Evolutionary conservation across 768 basidiomycete genomes (phyloP).

Genomic region (Termitomyces sp.): DNA sequence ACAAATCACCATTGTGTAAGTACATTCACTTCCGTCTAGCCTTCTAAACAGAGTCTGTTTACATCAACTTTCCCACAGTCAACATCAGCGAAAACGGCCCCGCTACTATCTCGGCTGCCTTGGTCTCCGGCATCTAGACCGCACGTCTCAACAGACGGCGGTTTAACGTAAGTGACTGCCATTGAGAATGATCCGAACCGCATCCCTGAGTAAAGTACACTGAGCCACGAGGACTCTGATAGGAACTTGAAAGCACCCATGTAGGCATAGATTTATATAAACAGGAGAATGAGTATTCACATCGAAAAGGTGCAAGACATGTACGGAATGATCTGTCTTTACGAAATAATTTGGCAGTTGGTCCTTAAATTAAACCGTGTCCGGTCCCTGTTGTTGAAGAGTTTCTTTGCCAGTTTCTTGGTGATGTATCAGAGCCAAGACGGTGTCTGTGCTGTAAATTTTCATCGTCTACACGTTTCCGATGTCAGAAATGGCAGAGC

Average conservation of each 20-base stretch:
- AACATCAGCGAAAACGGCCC: too few species aligned
- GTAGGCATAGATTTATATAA: conserved; percentile 2
- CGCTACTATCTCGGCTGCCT: too few species aligned
- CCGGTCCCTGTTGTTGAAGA: conserved; percentile 14
- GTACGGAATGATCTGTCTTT: conserved; percentile 18
- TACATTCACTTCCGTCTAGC: too few species aligned
- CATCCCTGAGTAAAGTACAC: conserved; percentile 4
- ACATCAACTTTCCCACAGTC: too few species aligned
- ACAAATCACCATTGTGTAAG: too few species aligned
- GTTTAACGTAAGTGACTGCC: too few species aligned
- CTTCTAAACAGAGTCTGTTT: too few species aligned
- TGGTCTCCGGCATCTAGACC: too few species aligned
- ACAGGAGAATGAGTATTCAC: background rate
- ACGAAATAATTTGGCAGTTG: conserved; percentile 16
- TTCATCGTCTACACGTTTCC: conserved; percentile 5
- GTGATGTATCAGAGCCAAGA: too few species aligned
- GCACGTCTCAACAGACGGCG: too few species aligned
- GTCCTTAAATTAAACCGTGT: conserved; percentile 21
- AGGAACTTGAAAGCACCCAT: background rate
- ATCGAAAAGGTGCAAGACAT: conserved; percentile 12
- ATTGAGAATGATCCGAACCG: conserved; percentile 15
- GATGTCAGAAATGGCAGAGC: conserved; percentile 15
- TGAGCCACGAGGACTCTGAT: background rate
- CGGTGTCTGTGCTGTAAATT: background rate
- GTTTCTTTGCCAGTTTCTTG: conserved; percentile 18